Conservation (phyloP, 2,329 filamentous ascomycete species). For the Cercospora sp. region DNA sequence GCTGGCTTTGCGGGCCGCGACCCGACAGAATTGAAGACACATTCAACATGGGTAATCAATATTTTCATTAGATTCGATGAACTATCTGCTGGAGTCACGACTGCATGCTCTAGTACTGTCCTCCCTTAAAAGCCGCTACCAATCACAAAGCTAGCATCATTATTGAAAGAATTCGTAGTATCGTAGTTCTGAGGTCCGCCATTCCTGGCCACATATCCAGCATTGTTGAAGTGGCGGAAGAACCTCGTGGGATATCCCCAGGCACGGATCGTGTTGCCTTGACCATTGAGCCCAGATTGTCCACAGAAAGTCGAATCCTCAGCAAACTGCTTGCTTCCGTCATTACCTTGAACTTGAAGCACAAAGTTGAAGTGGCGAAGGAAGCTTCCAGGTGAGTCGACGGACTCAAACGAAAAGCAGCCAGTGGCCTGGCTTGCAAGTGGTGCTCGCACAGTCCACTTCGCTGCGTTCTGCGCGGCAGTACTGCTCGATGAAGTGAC, state of each 20-base stretch:
- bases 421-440: slow-evolving; percentile 52
- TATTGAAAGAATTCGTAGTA: slow-evolving; percentile 50
- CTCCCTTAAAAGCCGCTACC: slow-evolving; percentile 44
- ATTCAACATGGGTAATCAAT: neutral
- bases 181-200: slow-evolving; percentile 61
- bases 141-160: slow-evolving; percentile 57
- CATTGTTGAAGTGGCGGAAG: slow-evolving; percentile 56
- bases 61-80: neutral
- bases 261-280: slow-evolving; percentile 55
- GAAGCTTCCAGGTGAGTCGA: slow-evolving; percentile 59
- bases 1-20: neutral
- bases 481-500: slow-evolving; percentile 55
- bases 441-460: slow-evolving; percentile 57
- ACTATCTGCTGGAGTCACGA: neutral
- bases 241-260: slow-evolving; percentile 64
- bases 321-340: slow-evolving; percentile 57
- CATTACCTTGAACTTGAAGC: slow-evolving; percentile 53
- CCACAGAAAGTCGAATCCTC: slow-evolving; percentile 67
- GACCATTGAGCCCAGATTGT: slow-evolving; percentile 53
- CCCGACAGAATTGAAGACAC: neutral
- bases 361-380: slow-evolving; percentile 59
- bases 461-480: slow-evolving; percentile 54
- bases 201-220: slow-evolving; percentile 54
- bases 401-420: slow-evolving; percentile 64
- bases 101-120: neutral